Evolutionary conservation across 169 alveolate species (phyloP).

Genomic region (Eimeria nieschulzi): DNA sequence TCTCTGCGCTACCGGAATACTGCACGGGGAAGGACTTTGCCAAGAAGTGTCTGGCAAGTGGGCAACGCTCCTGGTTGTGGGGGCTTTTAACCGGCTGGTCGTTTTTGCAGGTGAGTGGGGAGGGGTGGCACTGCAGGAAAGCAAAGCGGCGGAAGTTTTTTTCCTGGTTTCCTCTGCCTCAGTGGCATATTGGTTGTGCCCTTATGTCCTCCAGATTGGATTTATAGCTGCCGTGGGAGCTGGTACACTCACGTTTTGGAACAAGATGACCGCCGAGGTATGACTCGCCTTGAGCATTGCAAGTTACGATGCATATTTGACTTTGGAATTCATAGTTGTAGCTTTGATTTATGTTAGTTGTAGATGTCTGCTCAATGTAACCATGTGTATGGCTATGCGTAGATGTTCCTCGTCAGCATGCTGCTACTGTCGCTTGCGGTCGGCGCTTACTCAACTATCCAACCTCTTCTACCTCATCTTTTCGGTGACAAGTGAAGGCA

Average conservation of each 20-base stretch:
- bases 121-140: too few species aligned
- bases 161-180: background rate
- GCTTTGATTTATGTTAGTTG: background rate
- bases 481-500: constrained; percentile 10
- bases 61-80: constrained; percentile 23
- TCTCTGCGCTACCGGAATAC: constrained; percentile 42
- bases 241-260: background rate
- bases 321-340: background rate
- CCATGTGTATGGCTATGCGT: background rate
- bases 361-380: background rate
- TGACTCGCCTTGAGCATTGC: background rate
- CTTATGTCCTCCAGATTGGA: constrained; percentile 13
- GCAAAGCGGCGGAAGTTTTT: background rate
- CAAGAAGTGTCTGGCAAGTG: constrained; percentile 44
- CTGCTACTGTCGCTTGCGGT: constrained; percentile 42
- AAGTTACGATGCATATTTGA: background rate
- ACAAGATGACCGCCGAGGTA: constrained; percentile 46
- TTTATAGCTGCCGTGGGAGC: constrained; percentile 14
- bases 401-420: constrained; percentile 47
- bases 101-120: constrained; percentile 2
- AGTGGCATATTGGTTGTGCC: background rate
- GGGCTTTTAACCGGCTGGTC: background rate
- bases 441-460: constrained; percentile 50
- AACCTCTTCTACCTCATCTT: background rate
- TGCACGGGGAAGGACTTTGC: constrained; percentile 53